Evolutionary conservation across 2,329 filamentous ascomycete genomes (phyloP), one percentile per base, ranked within the genome.

Genomic region (Arthrobotrys musiformis): DNA sequence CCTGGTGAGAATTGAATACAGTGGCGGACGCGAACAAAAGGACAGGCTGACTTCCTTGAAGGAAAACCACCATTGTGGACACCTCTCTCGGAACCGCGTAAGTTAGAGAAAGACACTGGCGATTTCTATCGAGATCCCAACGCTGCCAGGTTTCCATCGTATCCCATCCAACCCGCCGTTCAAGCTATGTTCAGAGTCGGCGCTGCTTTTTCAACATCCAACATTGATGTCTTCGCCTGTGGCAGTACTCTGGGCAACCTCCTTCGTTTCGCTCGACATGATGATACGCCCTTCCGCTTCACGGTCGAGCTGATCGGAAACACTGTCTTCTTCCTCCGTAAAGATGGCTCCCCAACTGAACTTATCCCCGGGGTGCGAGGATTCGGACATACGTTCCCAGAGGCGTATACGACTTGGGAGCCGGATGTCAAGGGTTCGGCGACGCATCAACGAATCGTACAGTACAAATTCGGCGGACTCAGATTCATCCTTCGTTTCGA

Each of bases 351-450:
- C 0, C 89, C 90, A 0, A 86, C 82, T 0, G 88, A 90, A 79
- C 81, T 85, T 0, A 89, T 92, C 4, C 79, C 83, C 0, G 85
- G 85, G n/a, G 83, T 92, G 0, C 79, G 79, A 15, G 91, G 90
- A 0, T 91, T 86, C 79, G 90, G 90, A 0, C 90, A 92, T 79
- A 86, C 88, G 0, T 92, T 93, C 79, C 89, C 89, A 0, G 89
- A 91, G 56, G 85, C 85, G 0, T 90, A 91, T 80, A 92, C 91
- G 0, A 88, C 85, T 0, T 92, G 90, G 90, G 86, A 87, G 8
- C 9, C 79, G 0, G 85, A 85, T 0, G 86, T 89, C 0, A 85
- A 84, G 52, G 84, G 63, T 33, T 67, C 63, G 48, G 66, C 61
- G 56, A 70, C 52, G 52, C 66, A 70, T 42, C 66, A 70, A 62